Evolutionary conservation across 495 filamentous ascomycete genomes (phyloP).

Genomic region (Chaetomium tenue): DNA sequence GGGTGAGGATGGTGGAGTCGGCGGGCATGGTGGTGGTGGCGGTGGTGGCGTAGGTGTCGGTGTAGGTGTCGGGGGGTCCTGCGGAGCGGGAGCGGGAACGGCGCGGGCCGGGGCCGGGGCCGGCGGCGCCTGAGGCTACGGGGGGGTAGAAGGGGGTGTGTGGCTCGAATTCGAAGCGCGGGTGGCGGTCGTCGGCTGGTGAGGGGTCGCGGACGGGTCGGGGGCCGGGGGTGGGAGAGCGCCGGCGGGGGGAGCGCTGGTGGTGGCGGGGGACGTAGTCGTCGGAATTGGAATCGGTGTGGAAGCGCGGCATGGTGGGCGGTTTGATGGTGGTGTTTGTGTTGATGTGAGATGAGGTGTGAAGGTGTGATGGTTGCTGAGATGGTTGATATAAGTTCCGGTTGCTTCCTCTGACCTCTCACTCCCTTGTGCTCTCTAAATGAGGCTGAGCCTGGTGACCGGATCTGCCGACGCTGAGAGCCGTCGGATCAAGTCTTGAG

Average conservation of each 20-base stretch:
- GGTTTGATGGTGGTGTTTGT: background rate
- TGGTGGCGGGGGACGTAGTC: conserved; percentile 10
- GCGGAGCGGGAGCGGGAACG: conserved; percentile 3
- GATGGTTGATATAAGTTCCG: background rate
- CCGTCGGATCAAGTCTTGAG: background rate
- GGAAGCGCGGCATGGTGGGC: conserved; percentile 13
- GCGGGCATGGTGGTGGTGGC: background rate
- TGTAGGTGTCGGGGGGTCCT: background rate
- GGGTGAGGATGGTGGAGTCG: conserved; percentile 4
- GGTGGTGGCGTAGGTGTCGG: background rate
- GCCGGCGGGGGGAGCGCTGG: conserved; percentile 13
- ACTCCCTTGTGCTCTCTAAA: background rate
- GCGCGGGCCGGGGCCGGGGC: background rate
- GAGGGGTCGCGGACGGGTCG: conserved; percentile 14
- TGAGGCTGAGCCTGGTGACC: conserved; percentile 13
- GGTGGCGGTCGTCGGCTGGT: conserved; percentile 1
- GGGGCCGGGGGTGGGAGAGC: conserved; percentile 7
- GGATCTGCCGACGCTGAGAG: background rate
- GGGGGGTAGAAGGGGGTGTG: conserved; percentile 24
- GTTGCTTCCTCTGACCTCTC: too few species aligned
- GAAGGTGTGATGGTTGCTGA: background rate
- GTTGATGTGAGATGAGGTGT: background rate
- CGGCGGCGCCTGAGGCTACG: background rate
- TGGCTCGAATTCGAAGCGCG: conserved; percentile 14
- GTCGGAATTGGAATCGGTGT: conserved; percentile 10